Conservation (phyloP, 495 filamentous ascomycete species). For the Xanthoparmelia taractica region DNA sequence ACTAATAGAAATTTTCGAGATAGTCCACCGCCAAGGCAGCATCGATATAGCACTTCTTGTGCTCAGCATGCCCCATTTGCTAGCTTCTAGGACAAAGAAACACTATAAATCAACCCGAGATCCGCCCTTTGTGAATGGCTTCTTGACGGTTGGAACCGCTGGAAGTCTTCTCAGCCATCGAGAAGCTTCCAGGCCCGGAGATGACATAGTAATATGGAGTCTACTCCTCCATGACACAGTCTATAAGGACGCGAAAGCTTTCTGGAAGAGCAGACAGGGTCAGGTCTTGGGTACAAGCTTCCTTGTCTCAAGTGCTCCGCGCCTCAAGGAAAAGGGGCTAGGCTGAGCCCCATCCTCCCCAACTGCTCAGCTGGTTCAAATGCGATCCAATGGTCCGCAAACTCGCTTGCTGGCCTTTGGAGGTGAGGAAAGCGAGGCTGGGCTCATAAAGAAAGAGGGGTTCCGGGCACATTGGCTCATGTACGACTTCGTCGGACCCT, state of each 20-base stretch:
- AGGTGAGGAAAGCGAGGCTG: background rate
- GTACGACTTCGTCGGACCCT: slow-evolving; percentile 1
- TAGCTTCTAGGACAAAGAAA: background rate
- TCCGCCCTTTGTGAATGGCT: slow-evolving; percentile 18
- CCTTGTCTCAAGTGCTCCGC: slow-evolving; percentile 20
- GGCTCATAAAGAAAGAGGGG: slow-evolving; percentile 12
- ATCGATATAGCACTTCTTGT: background rate
- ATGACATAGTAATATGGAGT: slow-evolving; percentile 26
- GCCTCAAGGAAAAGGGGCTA: slow-evolving; percentile 12
- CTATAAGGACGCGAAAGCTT: slow-evolving; percentile 13
- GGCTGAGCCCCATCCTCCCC: slow-evolving; percentile 22
- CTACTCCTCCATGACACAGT: slow-evolving; percentile 17
- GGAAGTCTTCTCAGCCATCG: slow-evolving; percentile 22
- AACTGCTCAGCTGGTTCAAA: background rate
- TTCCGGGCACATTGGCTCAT: slow-evolving; percentile 16
- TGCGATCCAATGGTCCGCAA: background rate
- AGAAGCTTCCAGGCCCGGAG: slow-evolving; percentile 19
- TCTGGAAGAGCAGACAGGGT: slow-evolving; percentile 17
- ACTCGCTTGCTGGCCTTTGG: slow-evolving; percentile 9
- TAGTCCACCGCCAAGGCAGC: background rate
- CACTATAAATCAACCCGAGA: no score
- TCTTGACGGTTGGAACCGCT: slow-evolving; percentile 14
- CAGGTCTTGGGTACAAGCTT: slow-evolving; percentile 15
- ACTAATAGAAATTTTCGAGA: slow-evolving; percentile 7
- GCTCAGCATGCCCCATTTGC: background rate